Conservation (phyloP, 2,329 filamentous ascomycete species). For the Cladophialophora carrionii region DNA sequence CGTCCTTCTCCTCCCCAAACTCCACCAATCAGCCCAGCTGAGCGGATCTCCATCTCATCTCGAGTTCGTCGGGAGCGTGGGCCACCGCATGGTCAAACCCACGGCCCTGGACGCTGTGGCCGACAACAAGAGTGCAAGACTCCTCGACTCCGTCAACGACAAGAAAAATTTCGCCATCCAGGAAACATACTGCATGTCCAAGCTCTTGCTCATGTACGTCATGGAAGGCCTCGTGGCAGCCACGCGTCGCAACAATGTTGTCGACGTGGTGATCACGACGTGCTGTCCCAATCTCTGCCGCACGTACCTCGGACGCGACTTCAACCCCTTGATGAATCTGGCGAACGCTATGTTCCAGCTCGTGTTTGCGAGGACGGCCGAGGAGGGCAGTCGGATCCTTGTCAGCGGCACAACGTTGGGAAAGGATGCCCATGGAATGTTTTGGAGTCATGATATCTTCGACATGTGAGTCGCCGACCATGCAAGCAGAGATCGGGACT, state of each 20-base stretch:
- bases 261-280: slow-evolving; percentile 49
- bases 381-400: slow-evolving; percentile 50
- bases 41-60: slow-evolving; percentile 49
- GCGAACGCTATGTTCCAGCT: slow-evolving; percentile 43
- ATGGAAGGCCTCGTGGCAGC: slow-evolving; percentile 44
- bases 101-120: slow-evolving; percentile 36
- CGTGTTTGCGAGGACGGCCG: slow-evolving; percentile 49
- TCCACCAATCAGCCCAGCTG: slow-evolving; percentile 49
- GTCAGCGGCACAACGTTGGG: slow-evolving; percentile 51
- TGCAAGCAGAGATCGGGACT: too few relatives aligned
- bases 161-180: slow-evolving; percentile 39
- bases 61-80: slow-evolving; percentile 50
- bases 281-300: slow-evolving; percentile 50
- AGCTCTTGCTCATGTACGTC: slow-evolving; percentile 48
- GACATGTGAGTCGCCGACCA: slow-evolving; percentile 17
- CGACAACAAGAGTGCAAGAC: slow-evolving; percentile 31
- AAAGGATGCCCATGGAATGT: slow-evolving; percentile 48
- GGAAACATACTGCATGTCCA: slow-evolving; percentile 47
- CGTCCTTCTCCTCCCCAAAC: slow-evolving; percentile 34
- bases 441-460: slow-evolving; percentile 47
- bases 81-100: slow-evolving; percentile 44
- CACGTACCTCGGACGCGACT: slow-evolving; percentile 49
- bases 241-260: slow-evolving; percentile 40
- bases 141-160: slow-evolving; percentile 45
- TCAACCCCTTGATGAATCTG: slow-evolving; percentile 38